Base-by-base conservation (phyloP, 2,329 filamentous ascomycete species). In the Metarhizium rileyi region DNA sequence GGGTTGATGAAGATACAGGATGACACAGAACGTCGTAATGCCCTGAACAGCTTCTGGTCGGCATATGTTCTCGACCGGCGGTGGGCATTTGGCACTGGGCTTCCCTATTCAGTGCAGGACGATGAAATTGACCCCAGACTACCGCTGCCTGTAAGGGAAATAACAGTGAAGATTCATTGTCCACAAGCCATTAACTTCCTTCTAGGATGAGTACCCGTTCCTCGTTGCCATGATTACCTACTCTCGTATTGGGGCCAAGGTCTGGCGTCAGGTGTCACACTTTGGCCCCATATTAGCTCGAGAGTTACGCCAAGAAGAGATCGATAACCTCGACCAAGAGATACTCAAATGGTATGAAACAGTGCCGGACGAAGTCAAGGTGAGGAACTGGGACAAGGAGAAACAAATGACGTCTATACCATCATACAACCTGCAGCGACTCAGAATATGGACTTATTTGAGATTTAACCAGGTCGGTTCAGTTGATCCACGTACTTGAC, bases 11-110 rank as follows among this genome's bases (percentile, higher is more conserved):
- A 78, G 51, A 87, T 91, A 44, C 68, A 75, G 7, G 79, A 86
- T 54, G 81, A 87, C 42, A 74, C 81, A 40, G 85, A 90, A 53
- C 78, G 87, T 45, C 73, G 75, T 46, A 76, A 80, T 46, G 82
- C 86, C 0, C 75, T 87, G 26, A 80, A 84, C 46, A 79, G 87
- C 14, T 95, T 94, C 65, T 96, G 88, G 90, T 82, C 85, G 1
- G 82, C 90, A 18, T 95, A 93, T 61, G 83, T 90, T 4, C 72
- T 95, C 36, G 90, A 95, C 63, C 76, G 89, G 36, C 77, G 90
- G 46, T 95, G 89, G 89, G 89, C 86, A 55, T 88, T 95, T 57
- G 87, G 85, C n/a, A 90, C 87, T 0, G 90, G 90, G 0, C 76
- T 95, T 64, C 90, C 90, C 0, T 95, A 89, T 68, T 84, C 87